Evolutionary conservation across 2,329 filamentous ascomycete genomes (phyloP).

Genomic region (Pseudogymnoascus sp.): DNA sequence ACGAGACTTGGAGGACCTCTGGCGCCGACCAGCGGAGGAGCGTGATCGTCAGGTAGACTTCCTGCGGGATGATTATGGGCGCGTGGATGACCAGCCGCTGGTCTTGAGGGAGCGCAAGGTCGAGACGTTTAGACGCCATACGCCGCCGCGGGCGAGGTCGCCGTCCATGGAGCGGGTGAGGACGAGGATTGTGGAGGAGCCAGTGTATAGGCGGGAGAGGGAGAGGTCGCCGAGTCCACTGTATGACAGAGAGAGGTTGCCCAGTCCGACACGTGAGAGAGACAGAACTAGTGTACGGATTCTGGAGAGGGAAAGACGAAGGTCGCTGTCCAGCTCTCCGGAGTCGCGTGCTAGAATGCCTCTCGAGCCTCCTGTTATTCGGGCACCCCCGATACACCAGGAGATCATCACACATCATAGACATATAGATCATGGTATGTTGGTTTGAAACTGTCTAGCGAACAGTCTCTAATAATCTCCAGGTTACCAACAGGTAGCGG

Average conservation of each 20-base stretch:
- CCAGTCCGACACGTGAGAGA: conserved; percentile 15
- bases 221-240: conserved; percentile 8
- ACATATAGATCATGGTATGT: conserved; percentile 76
- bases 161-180: neutral
- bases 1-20: neutral
- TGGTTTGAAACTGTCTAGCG: neutral
- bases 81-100: conserved; percentile 4
- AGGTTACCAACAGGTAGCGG: conserved; percentile 16
- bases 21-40: neutral
- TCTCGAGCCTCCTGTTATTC: conserved; percentile 54
- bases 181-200: conserved; percentile 8
- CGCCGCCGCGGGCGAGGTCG: neutral
- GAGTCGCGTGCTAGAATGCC: conserved; percentile 30
- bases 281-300: conserved; percentile 39
- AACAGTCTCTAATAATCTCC: conserved; percentile 30
- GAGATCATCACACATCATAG: conserved; percentile 84
- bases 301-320: conserved; percentile 33
- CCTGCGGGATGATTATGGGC: conserved; percentile 5
- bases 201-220: neutral
- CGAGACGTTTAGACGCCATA: conserved; percentile 4
- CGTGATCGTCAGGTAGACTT: conserved; percentile 2
- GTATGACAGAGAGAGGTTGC: conserved; percentile 34
- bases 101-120: conserved; percentile 9
- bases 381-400: conserved; percentile 72
- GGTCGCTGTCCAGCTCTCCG: conserved; percentile 24